Conservation (phyloP, 345 rosid species). For the Bruguiera sexangula region DNA sequence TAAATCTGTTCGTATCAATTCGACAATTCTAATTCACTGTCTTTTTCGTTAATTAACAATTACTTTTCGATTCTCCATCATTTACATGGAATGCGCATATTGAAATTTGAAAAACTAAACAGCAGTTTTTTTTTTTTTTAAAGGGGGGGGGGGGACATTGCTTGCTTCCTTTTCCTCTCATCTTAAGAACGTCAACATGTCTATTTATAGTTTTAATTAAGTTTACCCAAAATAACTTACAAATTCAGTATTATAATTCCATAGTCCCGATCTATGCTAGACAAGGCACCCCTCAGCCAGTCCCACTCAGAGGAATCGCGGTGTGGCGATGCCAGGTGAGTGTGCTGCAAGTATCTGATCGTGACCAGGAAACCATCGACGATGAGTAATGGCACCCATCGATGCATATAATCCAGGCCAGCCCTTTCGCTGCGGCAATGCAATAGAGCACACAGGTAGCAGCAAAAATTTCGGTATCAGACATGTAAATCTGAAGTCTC, state of each 20-base stretch:
- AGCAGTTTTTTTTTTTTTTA: no score
- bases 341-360: constrained; percentile 20
- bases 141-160: no score
- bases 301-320: constrained; percentile 21
- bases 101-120: no score
- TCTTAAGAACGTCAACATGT: no score
- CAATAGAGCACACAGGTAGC: not conserved
- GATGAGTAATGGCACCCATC: constrained; percentile 6
- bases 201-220: no score
- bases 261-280: constrained; percentile 20
- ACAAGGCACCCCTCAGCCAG: constrained; percentile 20
- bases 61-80: no score
- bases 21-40: no score
- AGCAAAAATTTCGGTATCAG: constrained; percentile 6
- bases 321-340: constrained; percentile 17
- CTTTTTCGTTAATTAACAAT: no score
- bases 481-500: constrained; percentile 10
- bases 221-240: no score
- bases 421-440: not conserved
- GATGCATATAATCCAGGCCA: constrained; percentile 1
- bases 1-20: no score
- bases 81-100: no score
- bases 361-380: constrained; percentile 13
- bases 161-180: no score
- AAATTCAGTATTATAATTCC: not conserved